A percentile compares a stretch with the other conserved stretches of the same genome.
Evolutionary conservation across 495 filamentous ascomycete genomes (phyloP).

Genomic region (Clavariopsis aquatica): DNA sequence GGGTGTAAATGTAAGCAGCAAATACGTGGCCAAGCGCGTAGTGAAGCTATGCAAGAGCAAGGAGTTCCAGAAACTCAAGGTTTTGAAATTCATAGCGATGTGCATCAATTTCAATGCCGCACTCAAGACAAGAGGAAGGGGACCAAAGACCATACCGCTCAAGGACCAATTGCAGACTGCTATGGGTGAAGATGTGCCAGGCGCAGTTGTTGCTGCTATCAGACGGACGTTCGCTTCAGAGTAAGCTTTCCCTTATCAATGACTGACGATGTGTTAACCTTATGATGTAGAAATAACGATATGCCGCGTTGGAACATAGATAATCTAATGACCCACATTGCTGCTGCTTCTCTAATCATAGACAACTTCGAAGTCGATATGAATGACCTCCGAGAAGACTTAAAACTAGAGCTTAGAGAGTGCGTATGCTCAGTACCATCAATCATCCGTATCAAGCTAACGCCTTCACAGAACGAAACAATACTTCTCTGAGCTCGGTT

Average conservation of each 20-base stretch:
- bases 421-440: slow-evolving; percentile 19
- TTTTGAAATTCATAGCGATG: slow-evolving; percentile 65
- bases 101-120: slow-evolving; percentile 63
- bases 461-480: slow-evolving; percentile 49
- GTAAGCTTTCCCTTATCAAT: slow-evolving; percentile 57
- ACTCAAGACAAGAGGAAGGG: slow-evolving; percentile 43
- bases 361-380: slow-evolving; percentile 80
- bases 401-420: slow-evolving; percentile 69
- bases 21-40: slow-evolving; percentile 68
- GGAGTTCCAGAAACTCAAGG: slow-evolving; percentile 60
- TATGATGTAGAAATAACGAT: slow-evolving; percentile 26
- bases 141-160: slow-evolving; percentile 47
- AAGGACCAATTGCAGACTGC: slow-evolving; percentile 53
- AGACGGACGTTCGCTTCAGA: slow-evolving; percentile 69
- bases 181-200: slow-evolving; percentile 53
- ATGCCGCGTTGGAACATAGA: slow-evolving; percentile 49
- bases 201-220: slow-evolving; percentile 64
- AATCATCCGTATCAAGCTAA: not conserved
- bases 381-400: slow-evolving; percentile 72
- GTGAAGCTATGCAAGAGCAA: slow-evolving; percentile 56
- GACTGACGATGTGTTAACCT: slow-evolving; percentile 47
- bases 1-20: slow-evolving; percentile 53
- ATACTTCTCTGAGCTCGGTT: slow-evolving; percentile 85
- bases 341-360: slow-evolving; percentile 57
- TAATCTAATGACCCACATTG: slow-evolving; percentile 48